Conservation (phyloP, 116 monocot genomes). For the Zostera marina region DNA sequence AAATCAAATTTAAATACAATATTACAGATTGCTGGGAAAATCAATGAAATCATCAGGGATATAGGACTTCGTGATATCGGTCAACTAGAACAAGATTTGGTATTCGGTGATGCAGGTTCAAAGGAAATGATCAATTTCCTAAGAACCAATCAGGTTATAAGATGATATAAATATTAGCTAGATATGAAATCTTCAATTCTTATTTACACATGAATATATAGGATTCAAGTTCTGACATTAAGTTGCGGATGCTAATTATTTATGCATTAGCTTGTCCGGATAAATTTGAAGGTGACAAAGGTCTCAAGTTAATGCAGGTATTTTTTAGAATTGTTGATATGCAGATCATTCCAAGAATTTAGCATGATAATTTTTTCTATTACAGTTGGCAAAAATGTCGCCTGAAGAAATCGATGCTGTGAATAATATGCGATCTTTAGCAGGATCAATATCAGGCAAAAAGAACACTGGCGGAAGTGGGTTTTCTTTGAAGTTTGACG, state of each 20-base stretch:
- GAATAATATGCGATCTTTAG: constrained; percentile 62
- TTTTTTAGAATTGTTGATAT: no score
- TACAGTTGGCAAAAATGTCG: constrained; percentile 48
- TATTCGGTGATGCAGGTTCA: constrained; percentile 93
- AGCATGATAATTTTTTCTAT: no score
- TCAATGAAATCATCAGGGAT: constrained; percentile 57
- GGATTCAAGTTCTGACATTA: constrained; percentile 74
- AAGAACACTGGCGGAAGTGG: constrained; percentile 34
- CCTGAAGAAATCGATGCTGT: constrained; percentile 68
- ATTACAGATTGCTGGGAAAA: constrained; percentile 84
- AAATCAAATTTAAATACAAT: neutral
- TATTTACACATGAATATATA: constrained; percentile 6
- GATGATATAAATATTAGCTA: neutral
- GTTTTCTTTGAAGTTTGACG: constrained; percentile 85
- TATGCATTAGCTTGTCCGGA: constrained; percentile 83
- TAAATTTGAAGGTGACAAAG: constrained; percentile 91
- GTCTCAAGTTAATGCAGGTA: constrained; percentile 85
- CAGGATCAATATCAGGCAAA: constrained; percentile 23
- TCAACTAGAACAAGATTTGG: constrained; percentile 92
- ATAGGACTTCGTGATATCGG: constrained; percentile 67
- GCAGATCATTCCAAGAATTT: no score
- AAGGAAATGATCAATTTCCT: constrained; percentile 91
- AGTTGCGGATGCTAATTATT: constrained; percentile 77
- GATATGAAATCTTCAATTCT: no score
- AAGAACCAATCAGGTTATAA: constrained; percentile 46